Percentiles rank a stretch among this genome's conserved stretches.
Conservation (phyloP, 2,329 filamentous ascomycete genomes). For the Beauveria varroae region DNA sequence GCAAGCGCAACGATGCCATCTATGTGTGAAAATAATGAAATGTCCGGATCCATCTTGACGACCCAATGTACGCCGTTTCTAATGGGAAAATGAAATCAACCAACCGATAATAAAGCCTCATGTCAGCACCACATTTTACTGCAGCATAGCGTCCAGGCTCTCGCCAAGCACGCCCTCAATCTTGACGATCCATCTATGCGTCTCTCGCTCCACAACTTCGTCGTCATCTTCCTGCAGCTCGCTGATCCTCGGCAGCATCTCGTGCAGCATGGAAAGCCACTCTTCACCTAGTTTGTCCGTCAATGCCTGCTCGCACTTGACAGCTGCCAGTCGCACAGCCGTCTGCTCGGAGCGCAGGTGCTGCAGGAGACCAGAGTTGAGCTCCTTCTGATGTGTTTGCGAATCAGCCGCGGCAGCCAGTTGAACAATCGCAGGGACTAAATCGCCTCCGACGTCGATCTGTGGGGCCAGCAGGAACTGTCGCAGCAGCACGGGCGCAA, state of each 20-base stretch:
- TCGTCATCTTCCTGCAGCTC: conserved; percentile 96
- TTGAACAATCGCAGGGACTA: conserved; percentile 71
- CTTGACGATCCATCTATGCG: conserved; percentile 79
- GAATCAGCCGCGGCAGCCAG: conserved; percentile 76
- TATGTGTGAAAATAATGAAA: neutral
- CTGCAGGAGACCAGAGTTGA: conserved; percentile 72
- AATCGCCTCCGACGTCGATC: conserved; percentile 38
- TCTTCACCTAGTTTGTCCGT: conserved; percentile 82
- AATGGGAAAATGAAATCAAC: neutral
- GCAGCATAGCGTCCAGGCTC: conserved; percentile 85
- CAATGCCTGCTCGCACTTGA: conserved; percentile 72
- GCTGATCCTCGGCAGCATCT: conserved; percentile 95
- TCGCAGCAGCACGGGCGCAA: conserved; percentile 60
- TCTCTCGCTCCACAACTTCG: conserved; percentile 84
- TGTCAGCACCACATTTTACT: conserved; percentile 40
- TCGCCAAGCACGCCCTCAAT: conserved; percentile 89
- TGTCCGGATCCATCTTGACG: neutral
- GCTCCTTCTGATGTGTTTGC: conserved; percentile 80
- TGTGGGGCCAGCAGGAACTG: conserved; percentile 50
- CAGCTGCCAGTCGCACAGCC: conserved; percentile 68
- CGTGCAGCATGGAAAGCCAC: conserved; percentile 82
- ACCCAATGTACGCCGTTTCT: conserved; percentile 19
- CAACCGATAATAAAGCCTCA: neutral
- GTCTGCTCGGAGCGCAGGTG: conserved; percentile 68
- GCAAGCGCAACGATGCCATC: neutral